A percentile compares a stretch with the other conserved stretches of the same genome.
Conservation (phyloP, 2,329 filamentous ascomycete species). For the Dryadomyces sulphureus region DNA sequence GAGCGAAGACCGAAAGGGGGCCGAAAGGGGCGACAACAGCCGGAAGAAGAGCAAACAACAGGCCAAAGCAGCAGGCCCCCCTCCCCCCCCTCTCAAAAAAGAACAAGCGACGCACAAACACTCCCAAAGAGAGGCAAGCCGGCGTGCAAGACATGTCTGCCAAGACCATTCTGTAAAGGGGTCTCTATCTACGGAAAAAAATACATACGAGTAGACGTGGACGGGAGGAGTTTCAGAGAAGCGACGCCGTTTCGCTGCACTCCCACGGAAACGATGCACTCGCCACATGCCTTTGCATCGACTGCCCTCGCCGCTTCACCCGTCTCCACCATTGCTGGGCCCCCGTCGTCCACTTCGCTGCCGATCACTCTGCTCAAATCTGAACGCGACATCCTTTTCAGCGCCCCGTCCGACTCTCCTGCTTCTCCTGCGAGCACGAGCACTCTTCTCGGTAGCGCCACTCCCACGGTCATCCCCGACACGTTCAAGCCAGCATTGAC, state of each 20-base stretch:
- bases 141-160: background rate
- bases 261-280: slow-evolving; percentile 5
- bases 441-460: too few relatives aligned
- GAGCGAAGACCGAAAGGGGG: too few relatives aligned
- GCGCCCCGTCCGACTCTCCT: slow-evolving; percentile 1
- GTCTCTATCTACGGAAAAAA: too few relatives aligned
- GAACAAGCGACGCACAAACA: too few relatives aligned
- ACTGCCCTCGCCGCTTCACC: slow-evolving; percentile 1
- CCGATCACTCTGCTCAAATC: slow-evolving; percentile 10
- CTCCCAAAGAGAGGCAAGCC: too few relatives aligned
- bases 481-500: slow-evolving; percentile 5
- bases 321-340: slow-evolving; percentile 5
- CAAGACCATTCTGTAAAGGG: background rate
- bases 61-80: too few relatives aligned
- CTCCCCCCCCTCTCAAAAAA: background rate
- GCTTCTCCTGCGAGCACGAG: too few relatives aligned
- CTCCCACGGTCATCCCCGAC: background rate
- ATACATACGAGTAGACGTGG: background rate
- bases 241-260: background rate
- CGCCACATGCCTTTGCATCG: slow-evolving; percentile 8
- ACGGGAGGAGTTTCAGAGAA: too few relatives aligned
- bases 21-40: too few relatives aligned
- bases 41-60: too few relatives aligned
- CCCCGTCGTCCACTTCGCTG: slow-evolving; percentile 8
- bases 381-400: slow-evolving; percentile 6